Percentiles rank a stretch among this genome's conserved stretches.
phyloP scores from a whole-genome alignment of 129 eudicot genomes.

The Flaveria ramosissima region DNA sequence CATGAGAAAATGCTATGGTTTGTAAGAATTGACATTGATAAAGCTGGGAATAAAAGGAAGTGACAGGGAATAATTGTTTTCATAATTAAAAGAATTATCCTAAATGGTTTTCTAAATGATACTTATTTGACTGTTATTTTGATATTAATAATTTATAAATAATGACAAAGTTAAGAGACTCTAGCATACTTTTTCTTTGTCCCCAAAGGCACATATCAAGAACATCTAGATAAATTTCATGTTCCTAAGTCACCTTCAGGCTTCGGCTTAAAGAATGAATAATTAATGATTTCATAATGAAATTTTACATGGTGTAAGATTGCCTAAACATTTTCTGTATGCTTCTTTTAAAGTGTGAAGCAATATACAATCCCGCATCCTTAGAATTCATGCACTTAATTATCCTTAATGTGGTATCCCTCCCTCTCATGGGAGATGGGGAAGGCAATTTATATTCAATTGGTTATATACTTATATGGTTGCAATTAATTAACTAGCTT shows the following conservation, averaged over 20 bases:
- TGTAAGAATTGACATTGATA: neutral
- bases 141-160: neutral
- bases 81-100: neutral
- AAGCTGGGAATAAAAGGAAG: constrained; percentile 4
- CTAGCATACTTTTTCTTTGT: neutral
- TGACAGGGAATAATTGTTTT: neutral
- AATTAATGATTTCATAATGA: neutral
- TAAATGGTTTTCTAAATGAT: neutral
- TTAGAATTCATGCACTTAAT: neutral
- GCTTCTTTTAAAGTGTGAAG: neutral
- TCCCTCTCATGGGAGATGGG: constrained; percentile 1
- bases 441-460: neutral
- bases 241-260: neutral
- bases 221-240: neutral
- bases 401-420: neutral
- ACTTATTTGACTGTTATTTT: neutral
- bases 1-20: neutral
- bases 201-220: neutral
- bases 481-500: constrained; percentile 3
- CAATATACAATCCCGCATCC: neutral
- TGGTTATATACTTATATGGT: neutral
- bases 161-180: neutral
- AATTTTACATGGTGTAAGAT: neutral
- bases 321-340: neutral
- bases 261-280: neutral